Conservation (phyloP, 306 rosid genomes). For the Acacia confusa region DNA sequence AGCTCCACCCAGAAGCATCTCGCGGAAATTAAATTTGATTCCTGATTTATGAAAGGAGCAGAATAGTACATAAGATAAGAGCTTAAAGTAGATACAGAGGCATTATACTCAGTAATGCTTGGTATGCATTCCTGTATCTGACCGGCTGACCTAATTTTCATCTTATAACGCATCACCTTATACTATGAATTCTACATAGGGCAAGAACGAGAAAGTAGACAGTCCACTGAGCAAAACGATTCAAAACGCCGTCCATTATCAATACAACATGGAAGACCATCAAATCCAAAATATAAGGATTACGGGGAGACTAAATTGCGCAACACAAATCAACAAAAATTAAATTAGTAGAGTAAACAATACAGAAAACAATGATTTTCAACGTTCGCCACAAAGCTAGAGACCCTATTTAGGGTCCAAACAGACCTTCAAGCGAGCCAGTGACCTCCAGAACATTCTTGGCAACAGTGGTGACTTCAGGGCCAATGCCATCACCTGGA, state of each 20-base stretch:
- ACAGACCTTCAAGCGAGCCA: conserved; percentile 68
- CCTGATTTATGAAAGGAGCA: conserved; percentile 41
- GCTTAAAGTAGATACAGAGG: not conserved
- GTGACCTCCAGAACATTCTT: conserved; percentile 67
- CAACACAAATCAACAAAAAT: not conserved
- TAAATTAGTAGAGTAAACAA: not conserved
- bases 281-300: not conserved
- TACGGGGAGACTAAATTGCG: not conserved
- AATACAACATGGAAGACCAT: not conserved
- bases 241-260: not conserved
- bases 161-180: not conserved
- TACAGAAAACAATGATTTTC: not conserved
- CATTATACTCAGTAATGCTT: not conserved
- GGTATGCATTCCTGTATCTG: not conserved
- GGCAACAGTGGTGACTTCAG: conserved; percentile 84
- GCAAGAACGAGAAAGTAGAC: not conserved
- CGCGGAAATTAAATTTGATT: conserved; percentile 62
- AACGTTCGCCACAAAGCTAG: not conserved
- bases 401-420: not conserved
- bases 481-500: conserved; percentile 96
- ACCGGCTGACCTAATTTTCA: not conserved
- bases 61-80: not conserved
- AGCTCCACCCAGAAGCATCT: conserved; percentile 85
- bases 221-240: not conserved
- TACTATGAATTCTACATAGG: not conserved